Base-by-base conservation (phyloP, 2,329 filamentous ascomycete genomes). In the Pseudogymnoascus sp. region DNA sequence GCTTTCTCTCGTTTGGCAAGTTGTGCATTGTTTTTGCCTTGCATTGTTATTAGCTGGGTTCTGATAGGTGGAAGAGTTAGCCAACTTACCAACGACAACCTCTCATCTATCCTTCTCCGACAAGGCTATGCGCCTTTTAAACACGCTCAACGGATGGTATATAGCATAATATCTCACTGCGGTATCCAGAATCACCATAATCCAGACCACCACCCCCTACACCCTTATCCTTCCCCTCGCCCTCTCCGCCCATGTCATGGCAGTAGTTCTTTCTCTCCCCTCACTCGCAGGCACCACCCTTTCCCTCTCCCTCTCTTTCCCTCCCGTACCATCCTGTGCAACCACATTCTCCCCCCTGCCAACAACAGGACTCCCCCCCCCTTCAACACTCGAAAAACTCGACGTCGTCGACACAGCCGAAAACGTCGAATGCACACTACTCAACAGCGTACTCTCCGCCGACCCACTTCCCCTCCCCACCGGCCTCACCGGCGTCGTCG, bases 401-500 rank as follows among this genome's bases (percentile, higher is more conserved):
- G 44, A 50, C 19, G 44, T 23, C 23, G 26, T n/a, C 44, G 44
- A 50, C 13, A 5, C 15, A n/a, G 28, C 44, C 15, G 44, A 50
- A 17, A 50, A 50, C 3, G 44, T 28, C 23, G 44, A 50, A 28
- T 50, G 44, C 23, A 50, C 44, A 28, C 44, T 50, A 28, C 44
- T 50, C 44, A 50, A 28, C 44, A 50, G 9, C 2, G 67, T 67
- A 62, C 68, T 69, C 4, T 44, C 64, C 9, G 68, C 65, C 17
- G 65, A 67, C 26, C 44, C 60, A 44, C 62, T 68, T 28, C 65
- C 61, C 9, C 64, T 44, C 10, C 65, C 63, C 1, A 50, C 61
- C 19, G 62, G 63, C 11, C 65, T 64, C 4, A 65, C 66, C 8
- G 68, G 66, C 33, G 64, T 69, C 5, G 64, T 33, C 17, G 68